Percentiles rank a stretch among this genome's conserved stretches.
Conservation (phyloP, 2,329 filamentous ascomycete genomes). For the Aspergillus caelatus region DNA sequence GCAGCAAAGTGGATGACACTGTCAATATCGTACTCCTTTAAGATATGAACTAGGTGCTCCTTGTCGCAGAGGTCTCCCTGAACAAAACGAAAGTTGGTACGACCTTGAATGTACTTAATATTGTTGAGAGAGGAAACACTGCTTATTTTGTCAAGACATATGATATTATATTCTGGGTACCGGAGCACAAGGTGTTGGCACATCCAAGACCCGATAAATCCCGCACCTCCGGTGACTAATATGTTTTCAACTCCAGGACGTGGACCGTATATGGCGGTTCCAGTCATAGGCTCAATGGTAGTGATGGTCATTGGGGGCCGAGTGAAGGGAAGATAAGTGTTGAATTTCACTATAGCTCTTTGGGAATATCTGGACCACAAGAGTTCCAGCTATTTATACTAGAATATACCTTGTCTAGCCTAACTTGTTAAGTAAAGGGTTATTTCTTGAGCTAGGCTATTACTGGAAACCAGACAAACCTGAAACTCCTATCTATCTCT, state of each 20-base stretch:
- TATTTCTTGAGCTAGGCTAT: too few relatives aligned
- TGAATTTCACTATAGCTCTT: too few relatives aligned
- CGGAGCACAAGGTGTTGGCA: slow-evolving; percentile 75
- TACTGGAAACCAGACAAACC: too few relatives aligned
- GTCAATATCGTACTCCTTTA: slow-evolving; percentile 73
- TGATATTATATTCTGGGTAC: slow-evolving; percentile 75
- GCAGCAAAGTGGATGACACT: slow-evolving; percentile 83
- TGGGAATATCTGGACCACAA: too few relatives aligned
- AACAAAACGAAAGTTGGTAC: slow-evolving; percentile 76
- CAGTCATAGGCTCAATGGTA: too few relatives aligned
- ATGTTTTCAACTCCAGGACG: slow-evolving; percentile 64
- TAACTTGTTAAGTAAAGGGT: too few relatives aligned
- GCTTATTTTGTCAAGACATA: slow-evolving; percentile 84
- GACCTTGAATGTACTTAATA: slow-evolving; percentile 67
- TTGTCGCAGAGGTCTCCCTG: slow-evolving; percentile 77
- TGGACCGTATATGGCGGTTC: not conserved
- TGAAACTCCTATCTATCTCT: too few relatives aligned
- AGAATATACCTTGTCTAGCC: too few relatives aligned
- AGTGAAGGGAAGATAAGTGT: too few relatives aligned
- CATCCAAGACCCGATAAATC: slow-evolving; percentile 85
- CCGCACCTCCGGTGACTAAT: slow-evolving; percentile 80
- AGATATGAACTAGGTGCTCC: slow-evolving; percentile 68
- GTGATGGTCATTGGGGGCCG: too few relatives aligned
- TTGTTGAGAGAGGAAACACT: slow-evolving; percentile 83
- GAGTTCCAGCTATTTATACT: too few relatives aligned